Evolutionary conservation across 768 basidiomycete species (phyloP), one percentile per base, ranked within the genome.

Genomic region (Pulveroboletus sp.): DNA sequence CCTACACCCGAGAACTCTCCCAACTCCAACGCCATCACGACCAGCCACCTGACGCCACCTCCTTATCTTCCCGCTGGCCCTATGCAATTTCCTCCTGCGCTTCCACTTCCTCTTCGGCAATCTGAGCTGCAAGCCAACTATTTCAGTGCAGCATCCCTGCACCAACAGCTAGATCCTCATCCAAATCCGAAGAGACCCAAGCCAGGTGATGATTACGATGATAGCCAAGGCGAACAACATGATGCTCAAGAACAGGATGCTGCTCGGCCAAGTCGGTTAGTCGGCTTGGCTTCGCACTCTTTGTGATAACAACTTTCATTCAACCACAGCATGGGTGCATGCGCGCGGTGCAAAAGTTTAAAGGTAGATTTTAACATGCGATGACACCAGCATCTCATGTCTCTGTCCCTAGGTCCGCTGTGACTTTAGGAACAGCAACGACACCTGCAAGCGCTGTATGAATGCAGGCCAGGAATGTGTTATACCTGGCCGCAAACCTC

Each of bases 401-500:
- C 8, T 46, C 2, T 60, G 26, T 37, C 71, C 71, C 54, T 74
- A 88, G 74, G 87, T 89, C 50, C 82, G 78, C 57, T 91, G 88
- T 64, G 87, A 89, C 66, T 85, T 87, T 67, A 80, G 73, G 63
- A 78, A 78, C 12, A 83, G 86, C 43, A 79, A 75, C 12, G 86
- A 89, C 58, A 80, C 81, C 3, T 91, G 88, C 67, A 87, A 80
- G 61, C 82, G 88, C 10, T 91, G 88, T 59, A 66, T 78, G 47
- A 79, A 80, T 52, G 84, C 83, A 9, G 79, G 78, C 6, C 82
- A 86, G 49, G 85, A 87, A 45, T 91, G 88, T 57, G 69, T 83
- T 37, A 87, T 86, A 43, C 88, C 88, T n/a, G 88, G 87, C n/a
- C 76, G 85, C 54, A 90, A 88, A 68, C 86, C 86, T 61, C 83